A percentile compares a stretch with the other conserved stretches of the same genome.
Evolutionary conservation across 1,284 basidiomycete species (phyloP).

Genomic region (Paramarasmius palmivorus): DNA sequence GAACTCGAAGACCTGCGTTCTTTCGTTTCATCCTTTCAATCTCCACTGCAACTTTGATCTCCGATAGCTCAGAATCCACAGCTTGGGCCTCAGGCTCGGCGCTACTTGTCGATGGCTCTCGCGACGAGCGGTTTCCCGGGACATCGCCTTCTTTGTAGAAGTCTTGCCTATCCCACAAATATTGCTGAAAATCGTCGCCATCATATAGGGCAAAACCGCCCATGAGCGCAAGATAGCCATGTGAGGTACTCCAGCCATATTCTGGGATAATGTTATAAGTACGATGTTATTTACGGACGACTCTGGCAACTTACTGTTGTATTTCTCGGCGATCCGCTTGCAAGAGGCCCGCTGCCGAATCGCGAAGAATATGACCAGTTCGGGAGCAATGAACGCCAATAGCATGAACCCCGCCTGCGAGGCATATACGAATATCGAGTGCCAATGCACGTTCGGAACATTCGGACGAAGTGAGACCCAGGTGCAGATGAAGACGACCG

Average conservation of each 20-base stretch:
- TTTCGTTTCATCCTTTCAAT: too few relatives aligned
- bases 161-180: not conserved
- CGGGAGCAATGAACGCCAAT: constrained; percentile 29
- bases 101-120: too few relatives aligned
- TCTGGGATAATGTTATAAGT: not conserved
- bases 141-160: too few relatives aligned
- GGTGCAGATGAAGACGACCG: constrained; percentile 32
- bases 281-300: not conserved
- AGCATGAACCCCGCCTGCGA: constrained; percentile 21
- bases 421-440: not conserved
- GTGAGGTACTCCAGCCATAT: constrained; percentile 13
- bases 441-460: constrained; percentile 22
- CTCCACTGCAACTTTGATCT: too few relatives aligned
- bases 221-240: constrained; percentile 15
- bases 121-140: too few relatives aligned
- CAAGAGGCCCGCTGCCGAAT: constrained; percentile 27
- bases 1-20: too few relatives aligned
- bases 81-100: too few relatives aligned
- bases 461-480: constrained; percentile 39
- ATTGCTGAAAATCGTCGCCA: not conserved
- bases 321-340: constrained; percentile 11
- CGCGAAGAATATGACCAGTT: constrained; percentile 30
- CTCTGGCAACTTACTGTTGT: not conserved
- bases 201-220: constrained; percentile 15
- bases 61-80: too few relatives aligned